Percentiles rank a stretch among this genome's conserved stretches.
These are phyloP conservation scores for Stenogyne calaminthoides DNA, from an alignment of 305 asterid genomes.

Conservation along the genomic window DNA sequence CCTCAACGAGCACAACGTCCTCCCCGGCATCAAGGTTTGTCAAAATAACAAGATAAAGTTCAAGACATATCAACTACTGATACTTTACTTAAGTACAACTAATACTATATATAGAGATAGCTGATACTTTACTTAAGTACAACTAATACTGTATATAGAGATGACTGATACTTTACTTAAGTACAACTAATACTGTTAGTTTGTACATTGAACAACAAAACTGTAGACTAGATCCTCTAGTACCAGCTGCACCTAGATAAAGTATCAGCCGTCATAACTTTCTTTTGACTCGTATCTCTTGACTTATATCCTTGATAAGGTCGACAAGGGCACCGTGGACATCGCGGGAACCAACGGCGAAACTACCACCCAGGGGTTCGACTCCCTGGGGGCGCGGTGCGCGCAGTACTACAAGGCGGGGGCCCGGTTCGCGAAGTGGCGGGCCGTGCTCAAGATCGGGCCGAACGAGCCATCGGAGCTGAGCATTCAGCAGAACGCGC, in stretches of 20 bases:
- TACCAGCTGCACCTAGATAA: background rate
- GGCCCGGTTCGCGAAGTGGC: constrained; percentile 92
- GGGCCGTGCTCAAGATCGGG: constrained; percentile 78
- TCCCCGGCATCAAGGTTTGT: constrained; percentile 68
- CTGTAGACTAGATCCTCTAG: background rate
- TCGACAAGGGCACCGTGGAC: constrained; percentile 83
- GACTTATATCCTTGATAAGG: constrained; percentile 20
- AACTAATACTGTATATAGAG: too few relatives aligned
- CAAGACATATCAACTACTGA: too few relatives aligned
- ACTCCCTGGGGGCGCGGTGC: constrained; percentile 72
- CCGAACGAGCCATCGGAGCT: constrained; percentile 74
- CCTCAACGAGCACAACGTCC: constrained; percentile 58
- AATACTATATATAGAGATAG: too few relatives aligned
- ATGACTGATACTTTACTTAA: too few relatives aligned
- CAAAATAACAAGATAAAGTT: too few relatives aligned
- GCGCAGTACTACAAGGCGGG: constrained; percentile 83
- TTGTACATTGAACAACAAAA: too few relatives aligned
- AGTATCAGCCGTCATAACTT: background rate
- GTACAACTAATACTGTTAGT: too few relatives aligned
- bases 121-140: too few relatives aligned
- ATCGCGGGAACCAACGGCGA: constrained; percentile 78
- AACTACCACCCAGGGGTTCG: constrained; percentile 85
- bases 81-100: too few relatives aligned
- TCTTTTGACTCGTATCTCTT: too few relatives aligned
- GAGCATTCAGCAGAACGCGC: constrained; percentile 77